A percentile compares a stretch with the other conserved stretches of the same genome.
Conservation (phyloP, 2,329 filamentous ascomycete species). For the Fusarium odoratissimum region DNA sequence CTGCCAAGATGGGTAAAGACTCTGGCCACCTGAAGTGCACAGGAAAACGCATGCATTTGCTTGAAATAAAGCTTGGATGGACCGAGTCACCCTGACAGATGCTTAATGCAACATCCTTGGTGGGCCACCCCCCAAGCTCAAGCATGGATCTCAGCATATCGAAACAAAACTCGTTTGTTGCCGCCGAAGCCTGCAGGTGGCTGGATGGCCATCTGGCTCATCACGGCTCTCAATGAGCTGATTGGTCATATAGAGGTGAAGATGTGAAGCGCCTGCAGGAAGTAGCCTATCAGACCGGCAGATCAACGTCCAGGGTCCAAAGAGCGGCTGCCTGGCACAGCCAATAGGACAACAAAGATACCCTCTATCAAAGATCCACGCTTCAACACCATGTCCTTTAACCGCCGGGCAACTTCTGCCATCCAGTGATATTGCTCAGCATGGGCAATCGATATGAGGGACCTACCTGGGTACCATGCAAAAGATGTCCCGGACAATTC, state of each 20-base stretch:
- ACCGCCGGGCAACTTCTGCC: conserved; percentile 24
- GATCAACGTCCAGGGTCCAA: conserved; percentile 31
- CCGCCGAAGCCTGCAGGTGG: conserved; percentile 59
- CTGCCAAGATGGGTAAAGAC: conserved; percentile 12
- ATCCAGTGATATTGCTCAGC: conserved; percentile 28
- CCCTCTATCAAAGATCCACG: conserved; percentile 38
- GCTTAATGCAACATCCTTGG: conserved; percentile 20
- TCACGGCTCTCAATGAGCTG: conserved; percentile 47
- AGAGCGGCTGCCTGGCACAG: conserved; percentile 20
- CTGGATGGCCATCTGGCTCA: conserved; percentile 50
- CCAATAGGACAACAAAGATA: conserved; percentile 35
- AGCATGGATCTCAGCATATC: conserved; percentile 31
- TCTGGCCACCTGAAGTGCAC: not conserved
- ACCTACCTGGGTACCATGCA: conserved; percentile 32
- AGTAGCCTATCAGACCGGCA: conserved; percentile 42
- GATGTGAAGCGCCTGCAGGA: conserved; percentile 37
- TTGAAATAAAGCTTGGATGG: not conserved
- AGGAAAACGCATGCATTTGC: conserved; percentile 7
- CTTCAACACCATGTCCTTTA: conserved; percentile 37
- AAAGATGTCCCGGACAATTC: conserved; percentile 20
- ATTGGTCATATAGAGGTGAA: conserved; percentile 53
- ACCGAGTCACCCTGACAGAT: conserved; percentile 1
- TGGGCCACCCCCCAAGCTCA: conserved; percentile 6
- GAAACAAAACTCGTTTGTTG: conserved; percentile 53
- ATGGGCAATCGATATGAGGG: conserved; percentile 18